Evolutionary conservation across 768 basidiomycete species (phyloP), one percentile per base, ranked within the genome.

Genomic region (Suillus cothurnatus): DNA sequence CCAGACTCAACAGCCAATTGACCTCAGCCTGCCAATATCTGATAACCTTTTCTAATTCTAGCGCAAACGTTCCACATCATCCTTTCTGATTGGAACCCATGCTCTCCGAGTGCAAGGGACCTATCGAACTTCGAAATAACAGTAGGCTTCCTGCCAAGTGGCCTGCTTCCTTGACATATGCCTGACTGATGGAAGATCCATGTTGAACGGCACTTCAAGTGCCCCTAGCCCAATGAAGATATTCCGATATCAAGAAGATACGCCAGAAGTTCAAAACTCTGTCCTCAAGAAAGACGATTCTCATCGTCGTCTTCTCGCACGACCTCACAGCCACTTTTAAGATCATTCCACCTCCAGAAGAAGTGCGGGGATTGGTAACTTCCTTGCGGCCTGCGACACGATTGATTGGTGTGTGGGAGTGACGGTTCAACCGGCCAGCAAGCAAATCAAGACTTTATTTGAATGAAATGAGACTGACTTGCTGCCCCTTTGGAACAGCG

Each of bases 401-500:
- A 39, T 41, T 5, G 17, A 39, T 39, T 21, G 6, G 38, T 21
- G 17, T 39, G 38, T 59, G 38, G 39, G 39, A 28, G 39, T 2
- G 11, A 19, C 26, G 3, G 11, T 41, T 26, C 41, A 12, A 41
- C 41, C 17, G 21, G 11, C 41, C 6, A 38, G 34, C 6, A 38
- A 38, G 36, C 23, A 57, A 53, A 50, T 28, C 60, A 61, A 23
- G 21, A 19, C 36, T 61, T 55, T 55, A 19, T 9, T 52, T 31
- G 6, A 60, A 55, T 32, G 17, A 21, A 31, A 34, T 61, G 26
- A 21, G 21, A 14, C 43, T 14, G 23, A 36, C 12, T 36, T 31
- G 64, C 31, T 62, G 32, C 58, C 61, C 60, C 63, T 31, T 41
- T 59, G 41, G 56, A 36, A 67, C 28, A 61, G 55, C 47, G 61